phyloP scores from a whole-genome alignment of 2,329 filamentous ascomycete species.

The Tolypocladium ophioglossoides region DNA sequence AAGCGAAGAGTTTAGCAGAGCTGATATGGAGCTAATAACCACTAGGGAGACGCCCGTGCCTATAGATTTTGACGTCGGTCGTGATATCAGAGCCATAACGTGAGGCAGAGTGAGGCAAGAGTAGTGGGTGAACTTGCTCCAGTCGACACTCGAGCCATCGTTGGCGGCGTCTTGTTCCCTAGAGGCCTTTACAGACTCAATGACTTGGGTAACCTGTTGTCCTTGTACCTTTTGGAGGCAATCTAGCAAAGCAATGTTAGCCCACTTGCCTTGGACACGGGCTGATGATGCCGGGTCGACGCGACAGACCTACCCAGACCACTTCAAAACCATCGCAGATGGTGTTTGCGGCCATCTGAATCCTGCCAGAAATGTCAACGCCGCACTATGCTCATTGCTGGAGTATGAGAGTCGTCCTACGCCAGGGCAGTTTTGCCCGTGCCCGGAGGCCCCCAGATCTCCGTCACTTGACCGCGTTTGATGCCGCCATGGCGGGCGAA shows the following conservation, averaged over 20 bases:
- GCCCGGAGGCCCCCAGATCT: constrained; percentile 81
- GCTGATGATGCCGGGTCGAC: neutral
- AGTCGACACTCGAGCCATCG: constrained; percentile 10
- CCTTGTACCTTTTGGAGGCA: constrained; percentile 32
- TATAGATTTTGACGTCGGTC: constrained; percentile 54
- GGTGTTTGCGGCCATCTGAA: constrained; percentile 58
- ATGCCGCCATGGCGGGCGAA: constrained; percentile 42
- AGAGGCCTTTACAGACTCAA: constrained; percentile 9
- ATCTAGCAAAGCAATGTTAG: constrained; percentile 19
- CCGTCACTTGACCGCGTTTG: constrained; percentile 66
- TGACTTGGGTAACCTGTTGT: constrained; percentile 16
- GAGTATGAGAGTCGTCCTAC: constrained; percentile 35
- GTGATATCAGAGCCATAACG: constrained; percentile 62
- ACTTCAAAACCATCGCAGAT: constrained; percentile 52
- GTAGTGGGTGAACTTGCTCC: constrained; percentile 34
- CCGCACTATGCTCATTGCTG: neutral
- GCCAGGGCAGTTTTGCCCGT: constrained; percentile 76
- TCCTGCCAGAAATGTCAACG: constrained; percentile 30
- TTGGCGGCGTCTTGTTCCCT: constrained; percentile 2
- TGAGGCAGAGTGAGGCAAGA: constrained; percentile 54
- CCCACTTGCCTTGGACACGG: neutral
- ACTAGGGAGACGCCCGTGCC: constrained; percentile 54
- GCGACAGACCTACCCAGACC: constrained; percentile 68
- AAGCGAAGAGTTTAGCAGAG: constrained; percentile 66
- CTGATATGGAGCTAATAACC: constrained; percentile 69